phyloP scores from a whole-genome alignment of 169 alveolate species.

The Eimeria sp. region DNA sequence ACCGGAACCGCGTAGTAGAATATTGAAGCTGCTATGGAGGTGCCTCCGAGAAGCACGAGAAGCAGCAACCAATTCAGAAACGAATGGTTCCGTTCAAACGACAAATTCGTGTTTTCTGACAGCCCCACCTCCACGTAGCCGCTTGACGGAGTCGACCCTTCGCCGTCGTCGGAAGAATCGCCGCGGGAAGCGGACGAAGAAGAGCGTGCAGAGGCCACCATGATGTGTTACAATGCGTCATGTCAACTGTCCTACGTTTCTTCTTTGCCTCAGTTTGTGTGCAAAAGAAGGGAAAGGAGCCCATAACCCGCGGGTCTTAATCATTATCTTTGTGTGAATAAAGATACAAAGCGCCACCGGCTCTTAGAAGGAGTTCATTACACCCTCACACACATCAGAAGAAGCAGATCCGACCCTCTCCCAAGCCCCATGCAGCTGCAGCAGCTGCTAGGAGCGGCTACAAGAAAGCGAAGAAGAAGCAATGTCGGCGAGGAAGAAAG shows the following conservation, averaged over 20 bases:
- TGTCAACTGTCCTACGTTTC: background rate
- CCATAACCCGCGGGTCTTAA: background rate
- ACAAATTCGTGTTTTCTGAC: constrained; percentile 43
- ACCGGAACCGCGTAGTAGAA: constrained; percentile 61
- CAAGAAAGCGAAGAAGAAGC: background rate
- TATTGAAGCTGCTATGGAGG: background rate
- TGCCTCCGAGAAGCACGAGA: constrained; percentile 40
- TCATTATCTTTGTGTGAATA: background rate
- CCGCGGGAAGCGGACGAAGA: background rate
- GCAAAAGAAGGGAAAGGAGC: too few species aligned
- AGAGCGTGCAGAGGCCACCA: constrained; percentile 76
- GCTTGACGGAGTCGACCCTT: constrained; percentile 40
- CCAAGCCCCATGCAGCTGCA: background rate
- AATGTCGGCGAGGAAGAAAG: background rate
- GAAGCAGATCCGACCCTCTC: background rate
- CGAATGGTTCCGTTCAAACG: constrained; percentile 35
- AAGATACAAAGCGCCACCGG: background rate
- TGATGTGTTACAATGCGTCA: background rate
- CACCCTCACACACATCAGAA: background rate
- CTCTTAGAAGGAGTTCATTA: background rate
- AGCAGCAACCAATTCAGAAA: constrained; percentile 60
- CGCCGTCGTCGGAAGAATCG: constrained; percentile 14
- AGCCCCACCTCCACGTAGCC: constrained; percentile 63
- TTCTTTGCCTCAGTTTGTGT: background rate
- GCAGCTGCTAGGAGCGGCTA: background rate